Base-by-base conservation (phyloP, 345 rosid species). In the Moricandia arvensis region DNA sequence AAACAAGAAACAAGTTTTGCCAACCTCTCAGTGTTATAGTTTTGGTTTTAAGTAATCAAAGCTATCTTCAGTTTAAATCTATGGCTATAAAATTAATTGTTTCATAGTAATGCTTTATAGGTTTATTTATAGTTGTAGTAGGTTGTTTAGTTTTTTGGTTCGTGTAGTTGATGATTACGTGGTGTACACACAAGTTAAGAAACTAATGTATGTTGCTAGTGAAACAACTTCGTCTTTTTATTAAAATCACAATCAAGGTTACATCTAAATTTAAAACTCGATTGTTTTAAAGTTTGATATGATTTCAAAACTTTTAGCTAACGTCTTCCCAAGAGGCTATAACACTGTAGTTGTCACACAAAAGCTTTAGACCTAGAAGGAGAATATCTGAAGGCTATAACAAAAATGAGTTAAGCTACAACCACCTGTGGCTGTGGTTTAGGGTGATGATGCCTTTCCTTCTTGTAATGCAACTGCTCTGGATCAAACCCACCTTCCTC, bases 401-500 rank as follows among this genome's bases (percentile, higher is more conserved):
- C 37, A 59, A 59, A 18, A 38, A 45, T 24, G 51, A 51, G 31
- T 10, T 59, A 76, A 78, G 77, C 81, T 71, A 58, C 51, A 74
- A 71, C 38, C 33, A 68, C 85, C 72, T 85, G 55, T 4, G 80
- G 72, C 72, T 85, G 55, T 4, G 80, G 72, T 76, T 88, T 75
- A 63, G 96, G 74, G 74, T 83, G 91, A 82, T 92, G 98, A 83
- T 79, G 96, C 41, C 97, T 79, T 81, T 89, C 97, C 81, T 92
- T 95, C 80, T 72, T 87, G 80, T 88, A 92, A 35, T 94, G 89
- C 61, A 81, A 74, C 74, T 92, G 97, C 63, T 83, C 88, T 0
- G 98, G 97, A 83, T 92, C 99, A 78, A 92, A 92, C 68, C 98
- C 98, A 74, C 96, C 98, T 85, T 95, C 98, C 45, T 86, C 83